These are phyloP conservation scores for Pseudocercospora pini-densiflorae DNA, from an alignment of 2,329 filamentous ascomycete species.

Conservation along the genomic window DNA sequence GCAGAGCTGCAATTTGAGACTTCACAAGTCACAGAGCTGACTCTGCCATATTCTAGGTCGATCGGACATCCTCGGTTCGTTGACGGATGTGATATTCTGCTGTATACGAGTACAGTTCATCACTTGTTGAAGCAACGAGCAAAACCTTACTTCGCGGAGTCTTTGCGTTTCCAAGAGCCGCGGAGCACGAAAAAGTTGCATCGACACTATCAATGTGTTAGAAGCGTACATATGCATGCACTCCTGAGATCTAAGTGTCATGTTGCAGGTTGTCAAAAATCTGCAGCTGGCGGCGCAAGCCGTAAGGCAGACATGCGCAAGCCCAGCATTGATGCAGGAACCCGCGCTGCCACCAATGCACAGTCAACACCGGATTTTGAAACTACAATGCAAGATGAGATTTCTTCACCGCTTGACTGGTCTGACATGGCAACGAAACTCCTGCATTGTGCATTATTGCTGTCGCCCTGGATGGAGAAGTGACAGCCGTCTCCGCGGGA, in stretches of 20 bases:
- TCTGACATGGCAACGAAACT: not conserved
- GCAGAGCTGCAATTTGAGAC: not conserved
- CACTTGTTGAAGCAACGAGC: not conserved
- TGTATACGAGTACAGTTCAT: not conserved
- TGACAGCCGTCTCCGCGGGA: slow-evolving; percentile 2
- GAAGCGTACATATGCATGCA: slow-evolving; percentile 2
- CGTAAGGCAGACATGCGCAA: not conserved
- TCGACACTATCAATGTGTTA: not conserved
- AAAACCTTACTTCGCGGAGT: not conserved
- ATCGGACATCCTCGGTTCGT: not conserved
- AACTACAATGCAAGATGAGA: not conserved
- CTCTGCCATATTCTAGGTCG: not conserved
- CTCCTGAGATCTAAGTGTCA: slow-evolving; percentile 7
- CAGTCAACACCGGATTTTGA: not conserved
- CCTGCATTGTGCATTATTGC: not conserved
- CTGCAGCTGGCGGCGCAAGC: not conserved
- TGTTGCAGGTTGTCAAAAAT: slow-evolving; percentile 1
- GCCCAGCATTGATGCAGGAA: slow-evolving; percentile 1
- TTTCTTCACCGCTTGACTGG: slow-evolving; percentile 7
- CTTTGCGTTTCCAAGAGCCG: not conserved
- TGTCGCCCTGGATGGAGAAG: not conserved
- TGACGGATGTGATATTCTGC: not conserved
- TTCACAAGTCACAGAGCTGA: not conserved
- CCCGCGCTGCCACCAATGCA: slow-evolving; percentile 2
- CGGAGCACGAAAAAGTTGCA: not conserved